Conservation (phyloP, 257 asterid species). For the Thymus quinquecostatus region DNA sequence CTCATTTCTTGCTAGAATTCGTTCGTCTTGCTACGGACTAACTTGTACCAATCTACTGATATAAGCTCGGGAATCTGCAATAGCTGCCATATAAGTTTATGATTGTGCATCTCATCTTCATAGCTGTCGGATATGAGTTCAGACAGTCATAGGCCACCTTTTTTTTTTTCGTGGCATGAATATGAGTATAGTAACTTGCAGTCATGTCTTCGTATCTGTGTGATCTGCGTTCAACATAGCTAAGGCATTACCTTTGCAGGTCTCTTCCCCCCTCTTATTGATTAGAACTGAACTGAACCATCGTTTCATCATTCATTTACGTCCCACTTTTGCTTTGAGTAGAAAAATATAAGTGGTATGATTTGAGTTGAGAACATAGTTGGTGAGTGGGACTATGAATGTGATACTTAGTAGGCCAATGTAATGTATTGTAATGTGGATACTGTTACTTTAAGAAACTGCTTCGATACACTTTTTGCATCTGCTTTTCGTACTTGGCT, state of each 20-base stretch:
- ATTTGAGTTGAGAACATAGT: not conserved
- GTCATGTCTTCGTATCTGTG: not conserved
- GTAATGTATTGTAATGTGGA: not conserved
- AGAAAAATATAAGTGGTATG: too few relatives aligned
- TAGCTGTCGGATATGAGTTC: not conserved
- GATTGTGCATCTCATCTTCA: not conserved
- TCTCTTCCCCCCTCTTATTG: not conserved
- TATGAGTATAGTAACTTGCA: not conserved
- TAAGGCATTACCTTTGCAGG: not conserved
- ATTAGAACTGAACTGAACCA: not conserved
- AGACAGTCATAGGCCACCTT: not conserved
- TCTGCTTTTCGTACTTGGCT: slow-evolving; percentile 1
- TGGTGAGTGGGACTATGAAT: slow-evolving; percentile 26
- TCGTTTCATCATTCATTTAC: too few relatives aligned
- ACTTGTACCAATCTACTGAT: not conserved
- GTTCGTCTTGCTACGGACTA: too few relatives aligned
- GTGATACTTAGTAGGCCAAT: slow-evolving; percentile 9
- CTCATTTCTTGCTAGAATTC: not conserved
- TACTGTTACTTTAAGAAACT: not conserved
- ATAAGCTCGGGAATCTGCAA: not conserved
- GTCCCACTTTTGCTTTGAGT: not conserved
- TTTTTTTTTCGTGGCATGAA: not conserved
- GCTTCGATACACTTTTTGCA: not conserved
- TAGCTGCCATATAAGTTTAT: not conserved
- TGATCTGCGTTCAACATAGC: not conserved